phyloP scores from a whole-genome alignment of 2,329 filamentous ascomycete species.

The Sporothrix sp. region DNA sequence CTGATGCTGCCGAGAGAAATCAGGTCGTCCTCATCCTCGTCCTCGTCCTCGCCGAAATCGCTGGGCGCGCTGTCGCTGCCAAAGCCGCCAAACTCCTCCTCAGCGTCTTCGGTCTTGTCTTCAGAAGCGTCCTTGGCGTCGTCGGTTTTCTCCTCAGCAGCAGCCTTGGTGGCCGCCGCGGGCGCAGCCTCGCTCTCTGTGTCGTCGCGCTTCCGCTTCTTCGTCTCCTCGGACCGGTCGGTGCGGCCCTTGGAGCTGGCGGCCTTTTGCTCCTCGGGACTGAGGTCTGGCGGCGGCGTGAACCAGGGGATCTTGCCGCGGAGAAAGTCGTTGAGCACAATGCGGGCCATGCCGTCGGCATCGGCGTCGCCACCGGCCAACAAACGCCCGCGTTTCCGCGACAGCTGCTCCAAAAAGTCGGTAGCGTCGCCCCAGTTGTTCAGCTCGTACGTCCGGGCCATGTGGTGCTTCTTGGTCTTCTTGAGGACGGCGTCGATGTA shows the following conservation, averaged over 20 bases:
- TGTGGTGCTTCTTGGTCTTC: conserved; percentile 74
- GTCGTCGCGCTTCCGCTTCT: conserved; percentile 61
- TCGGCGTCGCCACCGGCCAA: conserved; percentile 83
- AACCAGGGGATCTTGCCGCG: conserved; percentile 96
- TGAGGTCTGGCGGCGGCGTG: conserved; percentile 60
- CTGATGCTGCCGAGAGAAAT: conserved; percentile 19
- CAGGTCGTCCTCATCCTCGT: conserved; percentile 17
- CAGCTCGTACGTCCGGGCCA: conserved; percentile 88
- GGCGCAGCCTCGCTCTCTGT: conserved; percentile 33
- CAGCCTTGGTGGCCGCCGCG: conserved; percentile 36
- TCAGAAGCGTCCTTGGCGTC: conserved; percentile 29
- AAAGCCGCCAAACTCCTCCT: conserved; percentile 41
- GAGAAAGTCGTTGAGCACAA: conserved; percentile 94
- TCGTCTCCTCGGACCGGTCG: conserved; percentile 81
- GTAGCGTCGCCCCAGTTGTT: conserved; percentile 67
- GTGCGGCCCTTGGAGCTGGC: conserved; percentile 54
- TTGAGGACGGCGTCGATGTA: conserved; percentile 78
- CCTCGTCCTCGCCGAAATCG: conserved; percentile 15
- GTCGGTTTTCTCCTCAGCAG: conserved; percentile 44
- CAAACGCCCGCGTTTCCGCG: conserved; percentile 75
- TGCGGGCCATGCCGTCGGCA: conserved; percentile 88
- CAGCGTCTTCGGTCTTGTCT: conserved; percentile 55
- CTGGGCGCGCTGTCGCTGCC: conserved; percentile 32
- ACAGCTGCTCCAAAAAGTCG: conserved; percentile 78
- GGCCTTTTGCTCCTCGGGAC: conserved; percentile 40